Conservation (phyloP, 768 basidiomycete species). For the Austroboletus eburneus region DNA sequence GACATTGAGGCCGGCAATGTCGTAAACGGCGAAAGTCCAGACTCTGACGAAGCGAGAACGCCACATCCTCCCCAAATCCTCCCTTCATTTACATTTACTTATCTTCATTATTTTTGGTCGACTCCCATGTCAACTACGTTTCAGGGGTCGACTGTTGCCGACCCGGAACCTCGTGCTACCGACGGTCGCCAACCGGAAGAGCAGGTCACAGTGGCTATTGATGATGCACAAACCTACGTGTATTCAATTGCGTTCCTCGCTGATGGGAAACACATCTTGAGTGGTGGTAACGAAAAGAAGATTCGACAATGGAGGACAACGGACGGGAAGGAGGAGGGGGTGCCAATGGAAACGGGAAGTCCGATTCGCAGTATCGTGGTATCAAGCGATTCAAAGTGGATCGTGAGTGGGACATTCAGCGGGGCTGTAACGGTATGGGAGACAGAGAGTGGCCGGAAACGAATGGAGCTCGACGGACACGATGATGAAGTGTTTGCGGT, state of each 20-base stretch:
- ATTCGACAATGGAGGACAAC: background rate
- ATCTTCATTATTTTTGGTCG: too few species aligned
- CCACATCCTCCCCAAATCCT: too few species aligned
- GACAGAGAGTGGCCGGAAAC: background rate
- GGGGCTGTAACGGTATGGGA: background rate
- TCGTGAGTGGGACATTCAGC: background rate
- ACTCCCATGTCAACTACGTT: too few species aligned
- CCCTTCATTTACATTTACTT: too few species aligned
- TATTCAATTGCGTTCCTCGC: background rate
- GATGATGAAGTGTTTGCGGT: background rate
- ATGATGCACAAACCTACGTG: too few species aligned
- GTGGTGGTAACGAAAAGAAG: background rate
- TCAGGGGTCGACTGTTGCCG: too few species aligned
- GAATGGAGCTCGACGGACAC: background rate
- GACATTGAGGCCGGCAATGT: too few species aligned
- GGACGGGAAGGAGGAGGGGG: background rate
- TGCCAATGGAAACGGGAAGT: background rate
- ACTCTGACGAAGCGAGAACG: too few species aligned
- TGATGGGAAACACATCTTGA: background rate
- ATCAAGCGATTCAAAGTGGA: background rate
- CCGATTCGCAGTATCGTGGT: background rate
- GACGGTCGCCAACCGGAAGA: too few species aligned
- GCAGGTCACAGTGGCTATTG: too few species aligned
- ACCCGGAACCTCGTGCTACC: too few species aligned
- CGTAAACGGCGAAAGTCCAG: too few species aligned